These are phyloP conservation scores for Pythium brassicae DNA, from an alignment of 352 stramenopile genomes.

Conservation along the genomic window DNA sequence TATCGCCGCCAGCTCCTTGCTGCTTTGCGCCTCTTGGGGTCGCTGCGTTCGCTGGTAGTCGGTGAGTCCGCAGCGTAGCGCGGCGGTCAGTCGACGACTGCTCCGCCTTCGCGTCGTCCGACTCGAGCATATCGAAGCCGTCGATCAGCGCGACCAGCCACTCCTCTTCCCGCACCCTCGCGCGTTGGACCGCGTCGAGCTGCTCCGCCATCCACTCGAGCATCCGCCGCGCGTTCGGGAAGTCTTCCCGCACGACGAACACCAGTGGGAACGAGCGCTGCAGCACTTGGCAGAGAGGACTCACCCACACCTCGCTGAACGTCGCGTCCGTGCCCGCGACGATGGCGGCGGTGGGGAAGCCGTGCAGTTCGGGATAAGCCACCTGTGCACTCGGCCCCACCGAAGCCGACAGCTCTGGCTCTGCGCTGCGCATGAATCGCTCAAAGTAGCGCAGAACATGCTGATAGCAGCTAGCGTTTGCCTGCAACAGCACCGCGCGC, in stretches of 20 bases:
- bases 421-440: constrained; percentile 26
- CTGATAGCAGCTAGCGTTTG: constrained; percentile 66
- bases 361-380: constrained; percentile 38
- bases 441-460: constrained; percentile 63
- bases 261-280: constrained; percentile 68
- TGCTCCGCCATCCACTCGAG: constrained; percentile 64
- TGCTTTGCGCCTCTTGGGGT: neutral
- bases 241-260: constrained; percentile 48
- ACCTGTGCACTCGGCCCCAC: constrained; percentile 14
- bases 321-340: constrained; percentile 68
- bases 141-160: constrained; percentile 59
- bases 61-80: neutral
- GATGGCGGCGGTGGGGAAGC: constrained; percentile 55
- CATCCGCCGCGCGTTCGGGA: constrained; percentile 44
- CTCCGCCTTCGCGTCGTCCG: neutral
- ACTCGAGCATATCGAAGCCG: constrained; percentile 28
- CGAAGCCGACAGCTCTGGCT: neutral
- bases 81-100: neutral
- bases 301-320: constrained; percentile 73
- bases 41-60: neutral
- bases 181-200: constrained; percentile 33
- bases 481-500: constrained; percentile 51
- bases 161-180: constrained; percentile 34
- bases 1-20: neutral
- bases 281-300: constrained; percentile 59